A percentile compares a stretch with the other conserved stretches of the same genome.
These are phyloP conservation scores for Melastoma malabathricum DNA, from an alignment of 345 rosid species.

Conservation along the genomic window DNA sequence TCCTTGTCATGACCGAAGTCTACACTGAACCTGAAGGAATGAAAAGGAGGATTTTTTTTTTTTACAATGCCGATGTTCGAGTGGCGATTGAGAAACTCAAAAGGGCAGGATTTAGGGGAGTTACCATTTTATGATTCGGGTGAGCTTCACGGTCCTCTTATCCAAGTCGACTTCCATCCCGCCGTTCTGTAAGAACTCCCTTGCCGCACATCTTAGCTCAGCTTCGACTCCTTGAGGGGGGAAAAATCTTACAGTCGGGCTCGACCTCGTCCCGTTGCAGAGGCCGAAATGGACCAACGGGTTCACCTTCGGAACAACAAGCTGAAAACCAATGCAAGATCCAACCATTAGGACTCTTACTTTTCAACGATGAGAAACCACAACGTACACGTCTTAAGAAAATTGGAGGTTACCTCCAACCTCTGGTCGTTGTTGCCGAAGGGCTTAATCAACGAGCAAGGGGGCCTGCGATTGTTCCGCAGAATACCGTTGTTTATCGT, in stretches of 20 bases:
- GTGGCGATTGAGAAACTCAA: neutral
- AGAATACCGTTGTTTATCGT: conserved; percentile 61
- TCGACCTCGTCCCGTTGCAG: conserved; percentile 72
- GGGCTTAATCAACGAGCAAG: conserved; percentile 49
- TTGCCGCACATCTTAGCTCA: conserved; percentile 52
- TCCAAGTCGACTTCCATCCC: conserved; percentile 54
- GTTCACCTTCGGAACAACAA: conserved; percentile 35
- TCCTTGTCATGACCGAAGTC: conserved; percentile 71
- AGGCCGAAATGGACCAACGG: conserved; percentile 80
- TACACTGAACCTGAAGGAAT: conserved; percentile 38
- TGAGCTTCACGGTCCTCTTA: conserved; percentile 44
- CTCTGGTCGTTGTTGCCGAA: conserved; percentile 36
- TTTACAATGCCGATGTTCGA: neutral
- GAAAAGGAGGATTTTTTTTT: neutral
- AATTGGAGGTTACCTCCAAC: conserved; percentile 33
- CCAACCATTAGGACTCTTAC: too few species aligned
- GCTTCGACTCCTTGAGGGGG: conserved; percentile 49
- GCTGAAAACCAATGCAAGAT: conserved; percentile 21
- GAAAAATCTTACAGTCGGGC: conserved; percentile 71
- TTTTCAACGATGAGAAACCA: too few species aligned
- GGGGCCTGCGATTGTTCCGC: conserved; percentile 39
- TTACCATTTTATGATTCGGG: conserved; percentile 71
- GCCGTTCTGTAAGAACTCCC: conserved; percentile 54
- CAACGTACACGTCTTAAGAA: too few species aligned
- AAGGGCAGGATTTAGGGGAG: too few species aligned